Evolutionary conservation across 2,329 filamentous ascomycete species (phyloP).

Genomic region (Arthrinium phaeospermum): DNA sequence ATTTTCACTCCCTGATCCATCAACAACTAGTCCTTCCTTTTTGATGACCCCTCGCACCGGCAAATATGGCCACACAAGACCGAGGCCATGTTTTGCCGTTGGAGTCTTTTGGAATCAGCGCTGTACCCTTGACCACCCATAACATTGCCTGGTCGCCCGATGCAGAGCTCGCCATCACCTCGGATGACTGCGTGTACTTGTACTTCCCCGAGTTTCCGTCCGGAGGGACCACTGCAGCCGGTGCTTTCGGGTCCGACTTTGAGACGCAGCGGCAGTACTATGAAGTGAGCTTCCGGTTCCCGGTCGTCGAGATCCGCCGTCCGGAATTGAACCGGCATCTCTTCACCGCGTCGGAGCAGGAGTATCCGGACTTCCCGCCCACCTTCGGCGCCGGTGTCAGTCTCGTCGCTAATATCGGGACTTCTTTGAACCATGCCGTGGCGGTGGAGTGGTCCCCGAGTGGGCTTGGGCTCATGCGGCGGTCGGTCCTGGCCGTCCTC

Average conservation of each 20-base stretch:
- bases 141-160: conserved; percentile 61
- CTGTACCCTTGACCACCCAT: conserved; percentile 50
- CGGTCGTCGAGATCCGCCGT: conserved; percentile 33
- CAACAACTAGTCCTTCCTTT: not conserved
- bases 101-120: conserved; percentile 49
- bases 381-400: conserved; percentile 52
- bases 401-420: conserved; percentile 53
- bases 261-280: conserved; percentile 37
- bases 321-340: conserved; percentile 37
- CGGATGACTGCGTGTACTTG: conserved; percentile 60
- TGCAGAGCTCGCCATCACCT: conserved; percentile 60
- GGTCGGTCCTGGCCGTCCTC: conserved; percentile 57
- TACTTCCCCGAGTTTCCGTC: conserved; percentile 53
- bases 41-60: not conserved
- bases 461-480: conserved; percentile 60
- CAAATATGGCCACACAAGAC: conserved; percentile 28
- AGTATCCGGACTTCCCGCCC: conserved; percentile 37
- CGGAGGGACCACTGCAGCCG: conserved; percentile 26
- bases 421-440: conserved; percentile 60
- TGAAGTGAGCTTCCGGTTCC: conserved; percentile 39
- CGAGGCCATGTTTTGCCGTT: conserved; percentile 50
- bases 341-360: conserved; percentile 34
- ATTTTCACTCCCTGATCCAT: not conserved
- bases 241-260: conserved; percentile 24
- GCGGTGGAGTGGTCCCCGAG: conserved; percentile 62